A percentile compares a stretch with the other conserved stretches of the same genome.
Conservation (phyloP, 2,329 filamentous ascomycete species). For the Colletotrichum sp. region DNA sequence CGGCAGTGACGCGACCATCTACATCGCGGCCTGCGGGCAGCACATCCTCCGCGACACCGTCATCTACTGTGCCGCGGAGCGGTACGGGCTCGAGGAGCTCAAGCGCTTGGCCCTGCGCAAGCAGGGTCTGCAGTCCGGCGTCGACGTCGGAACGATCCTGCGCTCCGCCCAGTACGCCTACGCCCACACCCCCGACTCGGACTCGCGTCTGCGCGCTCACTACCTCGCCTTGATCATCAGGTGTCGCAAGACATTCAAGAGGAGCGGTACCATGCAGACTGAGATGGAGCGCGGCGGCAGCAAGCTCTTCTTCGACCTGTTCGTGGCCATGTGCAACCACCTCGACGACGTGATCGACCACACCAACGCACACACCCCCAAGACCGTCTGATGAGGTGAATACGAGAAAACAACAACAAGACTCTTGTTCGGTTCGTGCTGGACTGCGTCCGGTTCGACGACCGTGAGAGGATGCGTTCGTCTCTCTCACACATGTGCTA, state of each 20-base stretch:
- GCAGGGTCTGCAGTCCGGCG: conserved; percentile 91
- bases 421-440: background rate
- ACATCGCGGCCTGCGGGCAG: conserved; percentile 75
- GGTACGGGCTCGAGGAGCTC: conserved; percentile 90
- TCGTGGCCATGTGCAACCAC: conserved; percentile 98
- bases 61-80: conserved; percentile 91
- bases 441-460: background rate
- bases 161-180: conserved; percentile 95
- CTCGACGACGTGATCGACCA: conserved; percentile 94
- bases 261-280: conserved; percentile 97
- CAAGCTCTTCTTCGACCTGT: conserved; percentile 97
- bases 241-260: conserved; percentile 96
- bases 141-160: conserved; percentile 90
- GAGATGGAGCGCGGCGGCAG: conserved; percentile 93
- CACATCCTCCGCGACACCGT: conserved; percentile 89
- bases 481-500: conserved; percentile 10
- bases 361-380: conserved; percentile 69
- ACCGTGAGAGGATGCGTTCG: background rate
- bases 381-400: conserved; percentile 54
- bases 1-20: conserved; percentile 77
- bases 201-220: conserved; percentile 92
- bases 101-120: conserved; percentile 91
- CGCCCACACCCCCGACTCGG: conserved; percentile 90
- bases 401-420: background rate
- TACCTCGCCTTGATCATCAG: conserved; percentile 97